Evolutionary conservation across 2,329 filamentous ascomycete species (phyloP), one percentile per base, ranked within the genome.

Genomic region (Aspergillus tamarii): DNA sequence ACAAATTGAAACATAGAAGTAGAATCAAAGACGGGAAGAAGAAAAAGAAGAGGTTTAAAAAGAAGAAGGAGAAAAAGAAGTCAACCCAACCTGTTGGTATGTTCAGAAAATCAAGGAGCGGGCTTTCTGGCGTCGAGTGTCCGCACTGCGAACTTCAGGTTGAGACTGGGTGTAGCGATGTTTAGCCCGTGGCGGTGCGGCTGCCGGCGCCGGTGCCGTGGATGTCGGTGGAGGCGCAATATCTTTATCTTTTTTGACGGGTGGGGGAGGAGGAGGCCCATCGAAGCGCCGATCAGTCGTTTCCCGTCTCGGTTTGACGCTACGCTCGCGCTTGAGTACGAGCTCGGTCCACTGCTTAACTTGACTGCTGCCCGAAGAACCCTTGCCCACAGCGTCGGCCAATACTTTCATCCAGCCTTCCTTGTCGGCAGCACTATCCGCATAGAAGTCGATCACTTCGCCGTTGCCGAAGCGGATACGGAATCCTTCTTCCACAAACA

Each of bases 401-500:
- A 99, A 87, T 16, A 93, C 91, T 76, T 89, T 89, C 91, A 99
- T 95, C 95, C 95, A 99, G 60, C 89, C 91, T 53, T 97, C 92
- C 81, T 98, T 99, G 74, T 95, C 91, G 45, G 87, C 87, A 1
- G 89, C 87, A 36, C 88, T 94, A 78, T 98, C 94, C 74, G 94
- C 95, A 75, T 99, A 98, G 77, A 98, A 98, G 83, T 98, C 94
- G 75, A 99, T 99, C 67, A 97, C 89, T 81, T 99, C 95, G 66
- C 95, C 95, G 74, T 99, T 99, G 76, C 92, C 96, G 80, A 99
- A 99, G 63, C 94, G 93, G 76, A 99, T 96, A 46, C 95, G 92
- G 89, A 99, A 99, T 3, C 95, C 95, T 77, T 99, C 95, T 78
- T 99, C 95, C 59, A 99, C 94, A 77, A 99, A 99, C 91, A 97